A percentile compares a stretch with the other conserved stretches of the same genome.
These are phyloP conservation scores for Kodamaea alishanica DNA, from an alignment of 1,139 yeast genomes.

Conservation along the genomic window DNA sequence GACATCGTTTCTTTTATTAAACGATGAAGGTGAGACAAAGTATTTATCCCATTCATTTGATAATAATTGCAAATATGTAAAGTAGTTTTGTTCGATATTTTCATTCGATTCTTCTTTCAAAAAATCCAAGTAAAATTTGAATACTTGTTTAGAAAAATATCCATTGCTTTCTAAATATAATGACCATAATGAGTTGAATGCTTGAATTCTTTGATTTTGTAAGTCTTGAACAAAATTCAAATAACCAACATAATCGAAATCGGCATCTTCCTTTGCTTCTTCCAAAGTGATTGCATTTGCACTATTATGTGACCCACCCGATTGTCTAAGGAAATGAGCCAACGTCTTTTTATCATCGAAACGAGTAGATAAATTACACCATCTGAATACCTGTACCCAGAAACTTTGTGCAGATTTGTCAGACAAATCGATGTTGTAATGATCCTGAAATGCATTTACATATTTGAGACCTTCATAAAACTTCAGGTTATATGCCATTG, in stretches of 20 bases:
- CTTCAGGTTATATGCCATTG: conserved; percentile 30
- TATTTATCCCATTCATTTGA: conserved; percentile 20
- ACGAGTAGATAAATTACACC: conserved; percentile 29
- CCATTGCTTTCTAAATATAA: conserved; percentile 25
- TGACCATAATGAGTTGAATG: conserved; percentile 34
- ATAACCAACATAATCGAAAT: conserved; percentile 41
- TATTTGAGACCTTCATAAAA: conserved; percentile 34
- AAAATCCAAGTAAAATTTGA: conserved; percentile 23
- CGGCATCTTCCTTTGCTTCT: conserved; percentile 31
- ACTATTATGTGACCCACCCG: conserved; percentile 8
- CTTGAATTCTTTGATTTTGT: conserved; percentile 23
- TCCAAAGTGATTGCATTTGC: conserved; percentile 16
- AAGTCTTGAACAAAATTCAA: conserved; percentile 27
- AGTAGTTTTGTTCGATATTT: conserved; percentile 20
- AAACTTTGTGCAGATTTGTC: conserved; percentile 21
- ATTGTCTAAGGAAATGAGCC: conserved; percentile 22
- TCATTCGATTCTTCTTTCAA: conserved; percentile 18
- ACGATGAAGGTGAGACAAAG: conserved; percentile 22
- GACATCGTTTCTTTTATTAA: conserved; percentile 19
- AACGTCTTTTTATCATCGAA: conserved; percentile 28
- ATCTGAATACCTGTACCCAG: conserved; percentile 37
- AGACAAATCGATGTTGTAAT: conserved; percentile 25
- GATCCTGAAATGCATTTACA: conserved; percentile 34
- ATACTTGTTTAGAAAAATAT: conserved; percentile 25
- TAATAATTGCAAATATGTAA: conserved; percentile 22